A percentile compares a stretch with the other conserved stretches of the same genome.
phyloP scores from a whole-genome alignment of 2,329 filamentous ascomycete genomes.

The Cercospora citrullina region DNA sequence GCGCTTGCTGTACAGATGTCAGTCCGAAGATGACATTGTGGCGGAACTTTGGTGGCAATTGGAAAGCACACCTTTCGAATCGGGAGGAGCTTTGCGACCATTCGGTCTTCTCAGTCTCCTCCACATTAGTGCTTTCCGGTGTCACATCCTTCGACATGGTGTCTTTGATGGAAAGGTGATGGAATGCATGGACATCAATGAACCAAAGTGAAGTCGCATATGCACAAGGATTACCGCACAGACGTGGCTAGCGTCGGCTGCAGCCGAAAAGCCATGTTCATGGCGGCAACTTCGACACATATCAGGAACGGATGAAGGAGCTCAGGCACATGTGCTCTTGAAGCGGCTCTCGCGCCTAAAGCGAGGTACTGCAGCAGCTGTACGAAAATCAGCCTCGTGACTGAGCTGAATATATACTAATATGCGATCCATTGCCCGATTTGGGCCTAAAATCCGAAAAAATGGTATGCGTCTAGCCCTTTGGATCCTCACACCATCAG shows the following conservation, averaged over 20 bases:
- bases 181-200: background rate
- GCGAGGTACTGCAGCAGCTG: background rate
- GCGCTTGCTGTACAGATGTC: slow-evolving; percentile 64
- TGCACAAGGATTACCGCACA: background rate
- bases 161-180: background rate
- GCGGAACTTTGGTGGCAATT: background rate
- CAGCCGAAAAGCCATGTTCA: background rate
- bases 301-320: background rate
- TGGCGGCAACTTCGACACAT: background rate
- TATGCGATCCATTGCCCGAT: slow-evolving; percentile 8
- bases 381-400: slow-evolving; percentile 1
- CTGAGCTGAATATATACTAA: background rate
- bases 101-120: slow-evolving; percentile 26
- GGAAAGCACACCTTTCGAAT: slow-evolving; percentile 43
- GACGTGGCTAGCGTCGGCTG: background rate
- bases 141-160: slow-evolving; percentile 5
- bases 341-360: background rate
- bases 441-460: background rate
- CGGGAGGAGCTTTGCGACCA: slow-evolving; percentile 41
- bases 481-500: slow-evolving; percentile 1
- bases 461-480: background rate
- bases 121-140: too few relatives aligned
- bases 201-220: slow-evolving; percentile 3
- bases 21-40: background rate
- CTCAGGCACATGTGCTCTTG: background rate